These are phyloP conservation scores for Rhynchosporium secalis DNA, from an alignment of 2,329 filamentous ascomycete genomes.

Conservation along the genomic window DNA sequence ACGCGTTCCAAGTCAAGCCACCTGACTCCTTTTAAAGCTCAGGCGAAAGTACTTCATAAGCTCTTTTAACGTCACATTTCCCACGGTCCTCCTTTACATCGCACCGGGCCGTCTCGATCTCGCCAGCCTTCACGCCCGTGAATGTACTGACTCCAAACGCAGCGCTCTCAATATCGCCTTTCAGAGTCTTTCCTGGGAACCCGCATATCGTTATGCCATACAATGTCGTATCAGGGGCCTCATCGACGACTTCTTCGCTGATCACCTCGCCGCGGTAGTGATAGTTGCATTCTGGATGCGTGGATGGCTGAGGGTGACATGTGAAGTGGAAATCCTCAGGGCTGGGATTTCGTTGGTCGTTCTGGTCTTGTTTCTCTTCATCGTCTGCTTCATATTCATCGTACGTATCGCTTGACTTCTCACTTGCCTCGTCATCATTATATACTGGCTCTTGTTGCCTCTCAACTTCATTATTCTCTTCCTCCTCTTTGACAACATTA, in stretches of 20 bases:
- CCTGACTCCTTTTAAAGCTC: too few species aligned
- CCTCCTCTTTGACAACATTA: not conserved
- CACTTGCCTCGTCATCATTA: constrained; percentile 3
- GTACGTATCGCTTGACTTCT: constrained; percentile 6
- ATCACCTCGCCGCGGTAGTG: constrained; percentile 19
- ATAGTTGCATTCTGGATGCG: constrained; percentile 17
- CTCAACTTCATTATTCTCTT: not conserved
- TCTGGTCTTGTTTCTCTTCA: not conserved
- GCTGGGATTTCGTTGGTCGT: constrained; percentile 17
- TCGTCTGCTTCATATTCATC: constrained; percentile 2
- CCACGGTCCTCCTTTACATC: constrained; percentile 18
- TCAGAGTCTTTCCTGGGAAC: constrained; percentile 10
- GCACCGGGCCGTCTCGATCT: not conserved
- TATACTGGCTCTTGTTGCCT: not conserved
- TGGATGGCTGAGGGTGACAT: constrained; percentile 8
- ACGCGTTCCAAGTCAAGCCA: too few species aligned
- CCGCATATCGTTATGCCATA: constrained; percentile 19
- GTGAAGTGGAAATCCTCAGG: constrained; percentile 22
- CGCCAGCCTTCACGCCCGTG: constrained; percentile 18
- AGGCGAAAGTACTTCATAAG: not conserved
- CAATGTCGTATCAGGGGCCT: constrained; percentile 1
- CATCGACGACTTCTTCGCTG: constrained; percentile 13
- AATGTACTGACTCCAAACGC: constrained; percentile 13
- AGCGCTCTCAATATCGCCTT: constrained; percentile 17
- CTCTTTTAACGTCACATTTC: not conserved